phyloP scores from a whole-genome alignment of 2,329 filamentous ascomycete species.

The Trichoderma sp. region DNA sequence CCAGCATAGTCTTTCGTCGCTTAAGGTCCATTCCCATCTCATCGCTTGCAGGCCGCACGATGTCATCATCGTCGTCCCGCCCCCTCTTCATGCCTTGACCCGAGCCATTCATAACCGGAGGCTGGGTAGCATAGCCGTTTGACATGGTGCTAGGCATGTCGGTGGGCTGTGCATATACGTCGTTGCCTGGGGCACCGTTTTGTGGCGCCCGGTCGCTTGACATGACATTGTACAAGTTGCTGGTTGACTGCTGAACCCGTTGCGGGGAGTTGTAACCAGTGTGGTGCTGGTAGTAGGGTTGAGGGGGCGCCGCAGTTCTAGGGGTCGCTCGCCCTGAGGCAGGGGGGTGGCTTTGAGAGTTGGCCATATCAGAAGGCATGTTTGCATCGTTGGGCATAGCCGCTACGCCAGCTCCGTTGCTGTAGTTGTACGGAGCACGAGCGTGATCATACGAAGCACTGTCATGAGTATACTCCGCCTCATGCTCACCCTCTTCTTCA shows the following conservation, averaged over 20 bases:
- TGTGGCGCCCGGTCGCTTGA: constrained; percentile 71
- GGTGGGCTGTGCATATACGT: constrained; percentile 69
- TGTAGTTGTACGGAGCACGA: constrained; percentile 75
- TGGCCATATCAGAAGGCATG: constrained; percentile 78
- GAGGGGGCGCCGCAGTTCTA: constrained; percentile 70
- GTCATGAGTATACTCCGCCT: constrained; percentile 85
- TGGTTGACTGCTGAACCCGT: constrained; percentile 67
- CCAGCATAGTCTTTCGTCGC: constrained; percentile 75
- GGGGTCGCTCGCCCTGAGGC: constrained; percentile 84
- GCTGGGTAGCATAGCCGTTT: constrained; percentile 65
- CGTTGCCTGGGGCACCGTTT: constrained; percentile 61
- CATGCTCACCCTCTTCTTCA: constrained; percentile 71
- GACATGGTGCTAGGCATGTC: constrained; percentile 59
- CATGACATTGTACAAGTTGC: constrained; percentile 87
- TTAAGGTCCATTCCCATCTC: constrained; percentile 62
- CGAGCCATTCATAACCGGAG: constrained; percentile 66
- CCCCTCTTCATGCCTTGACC: constrained; percentile 47
- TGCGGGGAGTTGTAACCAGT: constrained; percentile 77
- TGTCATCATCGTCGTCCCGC: constrained; percentile 61
- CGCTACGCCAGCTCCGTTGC: constrained; percentile 59
- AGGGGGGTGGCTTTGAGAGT: constrained; percentile 76
- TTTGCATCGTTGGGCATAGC: constrained; percentile 74
- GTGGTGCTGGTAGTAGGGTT: constrained; percentile 70
- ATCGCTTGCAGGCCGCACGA: constrained; percentile 62
- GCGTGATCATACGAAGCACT: constrained; percentile 72